A percentile compares a stretch with the other conserved stretches of the same genome.
These are phyloP conservation scores for Penicillium sp. DNA, from an alignment of 2,329 filamentous ascomycete genomes.

Conservation along the genomic window DNA sequence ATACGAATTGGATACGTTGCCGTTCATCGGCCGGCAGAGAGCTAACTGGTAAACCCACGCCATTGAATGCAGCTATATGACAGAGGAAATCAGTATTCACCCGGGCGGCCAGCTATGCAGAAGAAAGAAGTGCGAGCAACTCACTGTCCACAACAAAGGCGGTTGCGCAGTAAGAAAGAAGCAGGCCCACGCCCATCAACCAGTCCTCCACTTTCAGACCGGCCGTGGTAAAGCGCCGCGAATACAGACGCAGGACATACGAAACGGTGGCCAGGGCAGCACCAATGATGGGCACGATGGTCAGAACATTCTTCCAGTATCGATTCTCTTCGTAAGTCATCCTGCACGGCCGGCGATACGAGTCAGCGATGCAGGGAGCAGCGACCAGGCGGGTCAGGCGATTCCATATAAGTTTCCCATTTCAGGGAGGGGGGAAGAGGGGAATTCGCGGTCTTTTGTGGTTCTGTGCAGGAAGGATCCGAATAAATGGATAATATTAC, in stretches of 20 bases:
- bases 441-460: no score
- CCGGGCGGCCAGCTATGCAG: no score
- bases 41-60: conserved; percentile 1
- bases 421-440: no score
- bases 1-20: neutral
- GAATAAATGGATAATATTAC: no score
- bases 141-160: conserved; percentile 8
- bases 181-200: conserved; percentile 13
- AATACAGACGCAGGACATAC: conserved; percentile 13
- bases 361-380: no score
- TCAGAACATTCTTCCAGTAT: conserved; percentile 13
- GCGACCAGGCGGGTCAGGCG: no score
- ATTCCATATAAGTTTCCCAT: no score
- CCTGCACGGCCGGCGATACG: no score
- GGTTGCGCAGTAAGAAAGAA: conserved; percentile 13
- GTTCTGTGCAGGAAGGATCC: no score
- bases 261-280: conserved; percentile 10
- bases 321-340: no score
- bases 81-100: no score
- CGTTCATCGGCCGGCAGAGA: neutral
- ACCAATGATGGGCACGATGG: conserved; percentile 12
- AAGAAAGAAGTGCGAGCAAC: neutral
- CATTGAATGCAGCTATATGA: conserved; percentile 10
- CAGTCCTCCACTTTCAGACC: conserved; percentile 11
- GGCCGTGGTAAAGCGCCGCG: no score